phyloP scores from a whole-genome alignment of 306 rosid species.

The Acacia confusa region DNA sequence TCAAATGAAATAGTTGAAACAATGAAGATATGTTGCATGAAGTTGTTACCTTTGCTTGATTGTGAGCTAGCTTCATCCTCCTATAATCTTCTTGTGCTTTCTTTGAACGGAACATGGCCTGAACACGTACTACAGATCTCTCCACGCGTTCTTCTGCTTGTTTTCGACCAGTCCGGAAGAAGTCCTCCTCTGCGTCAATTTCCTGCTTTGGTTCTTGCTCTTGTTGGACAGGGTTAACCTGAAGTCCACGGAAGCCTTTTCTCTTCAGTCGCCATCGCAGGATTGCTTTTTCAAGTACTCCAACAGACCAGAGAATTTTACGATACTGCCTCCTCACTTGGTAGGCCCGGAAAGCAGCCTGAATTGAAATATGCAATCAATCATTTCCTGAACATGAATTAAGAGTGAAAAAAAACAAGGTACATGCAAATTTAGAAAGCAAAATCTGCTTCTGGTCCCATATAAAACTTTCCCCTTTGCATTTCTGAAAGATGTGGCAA shows the following conservation, averaged over 20 bases:
- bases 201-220: conserved; percentile 41
- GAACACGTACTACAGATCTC: conserved; percentile 77
- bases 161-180: conserved; percentile 59
- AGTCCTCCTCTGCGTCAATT: conserved; percentile 77
- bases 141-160: conserved; percentile 91
- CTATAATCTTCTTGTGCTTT: conserved; percentile 91
- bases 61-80: conserved; percentile 74
- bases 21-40: background rate
- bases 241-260: conserved; percentile 92
- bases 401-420: background rate
- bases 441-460: background rate
- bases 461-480: background rate
- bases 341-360: conserved; percentile 91
- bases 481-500: background rate
- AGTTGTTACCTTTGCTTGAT: conserved; percentile 62
- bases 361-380: conserved; percentile 38
- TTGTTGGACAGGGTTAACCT: conserved; percentile 52
- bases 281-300: conserved; percentile 87
- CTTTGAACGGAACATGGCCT: conserved; percentile 90
- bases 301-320: conserved; percentile 93
- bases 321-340: conserved; percentile 77
- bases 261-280: conserved; percentile 91
- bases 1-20: background rate
- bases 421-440: background rate
- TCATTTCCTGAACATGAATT: conserved; percentile 25